Evolutionary conservation across 1,284 basidiomycete species (phyloP).

Genomic region (Waitea zeae): DNA sequence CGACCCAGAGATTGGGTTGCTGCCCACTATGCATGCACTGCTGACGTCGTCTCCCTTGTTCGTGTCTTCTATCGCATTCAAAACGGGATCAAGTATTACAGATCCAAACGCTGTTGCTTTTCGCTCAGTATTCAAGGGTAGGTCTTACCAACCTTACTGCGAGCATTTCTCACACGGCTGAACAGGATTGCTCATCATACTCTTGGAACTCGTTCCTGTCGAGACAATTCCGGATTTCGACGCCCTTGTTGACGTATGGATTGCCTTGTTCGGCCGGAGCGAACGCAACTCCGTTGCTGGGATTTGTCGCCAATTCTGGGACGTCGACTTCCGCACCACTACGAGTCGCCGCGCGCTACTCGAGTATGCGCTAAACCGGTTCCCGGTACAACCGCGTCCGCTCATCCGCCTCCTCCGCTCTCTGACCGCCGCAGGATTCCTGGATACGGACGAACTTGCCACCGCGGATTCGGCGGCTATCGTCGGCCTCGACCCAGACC

Average conservation of each 20-base stretch:
- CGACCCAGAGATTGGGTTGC: constrained; percentile 34
- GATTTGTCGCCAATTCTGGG: constrained; percentile 70
- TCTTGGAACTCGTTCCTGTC: constrained; percentile 57
- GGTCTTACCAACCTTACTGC: constrained; percentile 5
- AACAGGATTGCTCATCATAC: constrained; percentile 48
- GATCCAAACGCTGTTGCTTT: constrained; percentile 73
- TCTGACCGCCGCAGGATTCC: constrained; percentile 54
- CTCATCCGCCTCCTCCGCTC: constrained; percentile 60
- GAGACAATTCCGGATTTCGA: constrained; percentile 63
- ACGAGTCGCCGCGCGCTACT: constrained; percentile 56
- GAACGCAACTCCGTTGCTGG: constrained; percentile 48
- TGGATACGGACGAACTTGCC: constrained; percentile 48
- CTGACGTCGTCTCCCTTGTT: constrained; percentile 56
- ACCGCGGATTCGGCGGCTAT: constrained; percentile 11
- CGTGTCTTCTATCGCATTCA: constrained; percentile 53
- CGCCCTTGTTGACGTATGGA: constrained; percentile 59
- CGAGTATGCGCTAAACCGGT: constrained; percentile 63
- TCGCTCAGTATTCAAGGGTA: constrained; percentile 73
- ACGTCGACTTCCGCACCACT: constrained; percentile 43
- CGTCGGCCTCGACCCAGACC: constrained; percentile 20
- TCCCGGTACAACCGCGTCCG: constrained; percentile 62
- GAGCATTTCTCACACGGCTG: constrained; percentile 7
- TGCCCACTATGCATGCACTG: constrained; percentile 33
- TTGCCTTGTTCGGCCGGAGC: constrained; percentile 63
- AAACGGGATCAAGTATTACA: constrained; percentile 44